Evolutionary conservation across 2,329 filamentous ascomycete species (phyloP), one percentile per base, ranked within the genome.

Genomic region (Fusarium sp.): DNA sequence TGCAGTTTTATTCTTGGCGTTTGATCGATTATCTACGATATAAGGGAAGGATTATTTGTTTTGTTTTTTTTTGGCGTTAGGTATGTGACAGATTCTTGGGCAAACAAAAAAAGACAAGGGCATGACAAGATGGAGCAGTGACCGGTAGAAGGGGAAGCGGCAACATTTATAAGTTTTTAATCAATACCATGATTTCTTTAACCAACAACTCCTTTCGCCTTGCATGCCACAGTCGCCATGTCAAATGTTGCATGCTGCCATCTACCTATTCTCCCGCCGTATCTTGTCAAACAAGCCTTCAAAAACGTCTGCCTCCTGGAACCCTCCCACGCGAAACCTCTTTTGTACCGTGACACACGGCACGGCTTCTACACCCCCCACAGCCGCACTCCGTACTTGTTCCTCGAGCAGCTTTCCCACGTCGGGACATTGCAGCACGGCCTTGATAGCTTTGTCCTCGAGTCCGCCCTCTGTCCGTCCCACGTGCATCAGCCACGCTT

Each of bases 321-420:
- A 90, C 1, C 91, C 91, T 9, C 88, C 86, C 15, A 94, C 79
- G 62, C 87, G 82, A 73, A 86, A 92, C 68, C 79, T 78, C 2
- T 82, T 85, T 70, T 92, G 88, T 46, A 94, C 82, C 2, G 86
- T 87, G 68, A 91, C 91, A 66, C 89, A 87, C 14, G 91, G 90
- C 65, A 93, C 90, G 0, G 90, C 90, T 53, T 79, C 80, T 49
- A 93, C 76, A 7, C 73, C 74, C 5, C 67, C 61, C 10, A 66
- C 58, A 21, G 66, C 66, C 37, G 75, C 73, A 8, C 42, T 59
- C 38, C 68, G 49, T 1, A 72, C 72, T 53, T 75, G 70, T 8
- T 65, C 65, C 54, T 78, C 74, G 13, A 78, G 65, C 9, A 57
- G 43, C 10, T 62, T 49, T 2, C 65, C 73, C 14, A 63, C 60